phyloP scores from a whole-genome alignment of 1,139 yeast genomes.

The Yamadazyma trypodendri region DNA sequence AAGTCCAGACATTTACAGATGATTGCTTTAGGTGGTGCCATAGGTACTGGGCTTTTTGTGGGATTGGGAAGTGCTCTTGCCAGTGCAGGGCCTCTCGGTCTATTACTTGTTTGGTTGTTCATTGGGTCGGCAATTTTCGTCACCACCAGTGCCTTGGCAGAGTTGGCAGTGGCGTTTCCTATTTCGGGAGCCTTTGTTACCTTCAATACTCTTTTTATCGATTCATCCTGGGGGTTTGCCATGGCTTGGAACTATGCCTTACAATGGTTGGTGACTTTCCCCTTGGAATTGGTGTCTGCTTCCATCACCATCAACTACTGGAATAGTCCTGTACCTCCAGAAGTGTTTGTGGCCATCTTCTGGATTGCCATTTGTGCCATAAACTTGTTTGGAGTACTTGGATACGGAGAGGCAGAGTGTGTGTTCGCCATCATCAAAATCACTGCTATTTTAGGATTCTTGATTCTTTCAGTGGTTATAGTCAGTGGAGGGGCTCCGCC shows the following conservation, averaged over 20 bases:
- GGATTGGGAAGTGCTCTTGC: constrained; percentile 33
- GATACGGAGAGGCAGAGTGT: constrained; percentile 38
- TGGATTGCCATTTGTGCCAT: constrained; percentile 28
- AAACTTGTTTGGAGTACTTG: constrained; percentile 35
- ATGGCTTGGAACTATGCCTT: constrained; percentile 45
- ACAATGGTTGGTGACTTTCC: constrained; percentile 40
- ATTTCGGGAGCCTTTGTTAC: constrained; percentile 42
- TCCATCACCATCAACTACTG: constrained; percentile 34
- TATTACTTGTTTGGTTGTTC: constrained; percentile 31
- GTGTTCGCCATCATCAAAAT: constrained; percentile 31
- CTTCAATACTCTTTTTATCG: constrained; percentile 35
- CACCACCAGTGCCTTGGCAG: constrained; percentile 37
- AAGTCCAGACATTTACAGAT: constrained; percentile 40
- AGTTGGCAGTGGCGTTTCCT: constrained; percentile 41
- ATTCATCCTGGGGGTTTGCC: constrained; percentile 39
- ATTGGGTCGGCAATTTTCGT: constrained; percentile 33
- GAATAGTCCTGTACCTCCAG: constrained; percentile 26
- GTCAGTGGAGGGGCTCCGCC: constrained; percentile 36
- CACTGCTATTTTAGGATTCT: constrained; percentile 31
- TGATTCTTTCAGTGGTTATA: constrained; percentile 28
- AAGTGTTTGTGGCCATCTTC: constrained; percentile 31
- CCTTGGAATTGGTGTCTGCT: constrained; percentile 41
- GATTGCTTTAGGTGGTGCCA: constrained; percentile 43
- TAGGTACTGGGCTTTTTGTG: constrained; percentile 43
- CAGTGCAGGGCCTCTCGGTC: constrained; percentile 38